Conservation (phyloP, 164 flowering plant species). For the Hamamelis virginiana region DNA sequence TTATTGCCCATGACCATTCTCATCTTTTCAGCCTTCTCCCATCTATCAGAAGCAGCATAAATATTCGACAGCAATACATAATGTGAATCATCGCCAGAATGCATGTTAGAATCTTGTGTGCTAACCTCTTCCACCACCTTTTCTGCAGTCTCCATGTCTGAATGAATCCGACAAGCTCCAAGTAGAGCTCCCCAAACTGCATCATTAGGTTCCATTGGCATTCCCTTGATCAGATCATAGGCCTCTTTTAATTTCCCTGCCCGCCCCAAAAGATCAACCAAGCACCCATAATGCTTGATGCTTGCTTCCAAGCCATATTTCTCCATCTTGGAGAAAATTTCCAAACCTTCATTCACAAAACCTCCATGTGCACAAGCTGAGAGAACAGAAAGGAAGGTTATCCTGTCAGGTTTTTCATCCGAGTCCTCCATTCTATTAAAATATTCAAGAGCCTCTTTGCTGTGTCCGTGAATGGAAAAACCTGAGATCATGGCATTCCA, state of each 20-base stretch:
- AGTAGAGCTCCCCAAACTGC: conserved; percentile 67
- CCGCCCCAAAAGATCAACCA: conserved; percentile 72
- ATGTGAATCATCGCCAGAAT: conserved; percentile 33
- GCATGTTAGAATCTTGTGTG: not conserved
- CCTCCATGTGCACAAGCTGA: conserved; percentile 82
- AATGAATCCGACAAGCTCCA: conserved; percentile 63
- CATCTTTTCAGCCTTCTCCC: conserved; percentile 68
- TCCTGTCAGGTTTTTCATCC: conserved; percentile 42
- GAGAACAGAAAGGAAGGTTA: conserved; percentile 62
- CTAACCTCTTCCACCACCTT: conserved; percentile 37
- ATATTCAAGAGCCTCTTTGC: conserved; percentile 55
- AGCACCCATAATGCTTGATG: conserved; percentile 69
- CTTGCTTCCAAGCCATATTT: conserved; percentile 40
- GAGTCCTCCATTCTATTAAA: conserved; percentile 56
- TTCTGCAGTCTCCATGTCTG: conserved; percentile 40
- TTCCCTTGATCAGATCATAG: conserved; percentile 46
- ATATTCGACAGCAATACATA: conserved; percentile 61
- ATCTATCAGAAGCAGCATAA: conserved; percentile 63
- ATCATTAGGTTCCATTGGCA: conserved; percentile 69
- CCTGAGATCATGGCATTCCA: conserved; percentile 86
- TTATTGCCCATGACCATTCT: conserved; percentile 38
- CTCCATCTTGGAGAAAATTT: conserved; percentile 55
- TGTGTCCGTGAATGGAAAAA: conserved; percentile 57
- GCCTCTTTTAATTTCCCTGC: conserved; percentile 68
- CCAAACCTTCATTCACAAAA: conserved; percentile 54